Percentiles rank a stretch among this genome's conserved stretches.
These are phyloP conservation scores for Chenopodium formosanum DNA, from an alignment of 148 eudicot species.

Conservation along the genomic window DNA sequence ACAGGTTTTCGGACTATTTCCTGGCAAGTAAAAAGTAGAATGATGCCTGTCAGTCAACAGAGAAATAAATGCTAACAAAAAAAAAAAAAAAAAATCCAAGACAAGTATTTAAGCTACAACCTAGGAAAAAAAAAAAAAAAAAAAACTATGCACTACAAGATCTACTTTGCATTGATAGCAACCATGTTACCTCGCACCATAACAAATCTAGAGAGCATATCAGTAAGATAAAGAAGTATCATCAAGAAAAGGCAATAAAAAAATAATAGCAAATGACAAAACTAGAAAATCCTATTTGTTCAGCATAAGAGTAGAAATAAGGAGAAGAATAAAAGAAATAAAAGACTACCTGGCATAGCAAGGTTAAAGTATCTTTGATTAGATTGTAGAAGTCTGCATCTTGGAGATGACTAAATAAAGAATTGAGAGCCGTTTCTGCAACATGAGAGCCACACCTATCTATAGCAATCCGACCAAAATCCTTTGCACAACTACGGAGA, in stretches of 20 bases:
- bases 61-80: neutral
- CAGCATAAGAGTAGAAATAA: neutral
- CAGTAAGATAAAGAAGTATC: neutral
- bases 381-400: slow-evolving; percentile 48
- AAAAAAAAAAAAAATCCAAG: neutral
- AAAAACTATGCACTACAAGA: neutral
- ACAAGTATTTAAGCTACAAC: neutral
- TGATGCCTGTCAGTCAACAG: neutral
- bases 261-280: neutral
- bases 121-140: neutral
- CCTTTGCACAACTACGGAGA: slow-evolving; percentile 63
- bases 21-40: slow-evolving; percentile 37
- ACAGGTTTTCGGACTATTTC: slow-evolving; percentile 63
- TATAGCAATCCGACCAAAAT: slow-evolving; percentile 60
- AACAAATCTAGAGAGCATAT: neutral
- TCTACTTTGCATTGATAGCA: neutral
- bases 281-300: neutral
- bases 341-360: slow-evolving; percentile 66
- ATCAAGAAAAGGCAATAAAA: neutral
- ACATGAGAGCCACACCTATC: slow-evolving; percentile 93
- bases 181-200: neutral
- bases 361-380: slow-evolving; percentile 57
- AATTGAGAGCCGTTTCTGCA: slow-evolving; percentile 83
- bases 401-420: slow-evolving; percentile 67
- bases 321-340: neutral